phyloP scores from a whole-genome alignment of 208 protist genomes.

The Trypanosoma scelopori region DNA sequence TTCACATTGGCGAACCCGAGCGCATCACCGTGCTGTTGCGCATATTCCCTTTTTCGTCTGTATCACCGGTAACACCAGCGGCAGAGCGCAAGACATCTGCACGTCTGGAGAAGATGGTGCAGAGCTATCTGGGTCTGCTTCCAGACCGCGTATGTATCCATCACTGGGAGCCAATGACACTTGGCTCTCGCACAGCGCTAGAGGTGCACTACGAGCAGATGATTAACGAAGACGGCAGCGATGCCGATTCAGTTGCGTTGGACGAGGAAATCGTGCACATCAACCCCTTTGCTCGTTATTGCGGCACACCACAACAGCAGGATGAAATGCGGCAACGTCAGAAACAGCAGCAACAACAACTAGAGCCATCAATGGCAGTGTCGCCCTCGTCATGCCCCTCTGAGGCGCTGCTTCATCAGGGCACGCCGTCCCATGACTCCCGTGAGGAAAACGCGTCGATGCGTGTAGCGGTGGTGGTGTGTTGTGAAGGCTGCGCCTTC shows the following conservation, averaged over 20 bases:
- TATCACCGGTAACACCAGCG: constrained; percentile 10
- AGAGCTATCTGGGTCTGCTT: constrained; percentile 49
- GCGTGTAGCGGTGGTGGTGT: constrained; percentile 65
- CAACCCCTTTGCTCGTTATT: constrained; percentile 60
- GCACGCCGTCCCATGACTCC: constrained; percentile 23
- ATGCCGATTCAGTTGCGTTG: constrained; percentile 25
- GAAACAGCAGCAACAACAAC: constrained; percentile 9
- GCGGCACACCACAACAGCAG: background rate
- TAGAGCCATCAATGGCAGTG: background rate
- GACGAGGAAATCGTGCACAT: constrained; percentile 69
- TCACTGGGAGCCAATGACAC: constrained; percentile 45
- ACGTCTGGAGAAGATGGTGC: constrained; percentile 59
- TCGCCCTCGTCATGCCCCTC: background rate
- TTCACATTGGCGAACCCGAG: constrained; percentile 33
- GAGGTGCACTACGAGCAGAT: constrained; percentile 52
- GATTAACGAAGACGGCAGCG: constrained; percentile 15
- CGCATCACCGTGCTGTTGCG: constrained; percentile 22
- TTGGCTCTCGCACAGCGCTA: constrained; percentile 54
- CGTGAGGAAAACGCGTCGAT: constrained; percentile 37
- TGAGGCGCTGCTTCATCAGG: background rate
- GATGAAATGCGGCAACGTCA: background rate
- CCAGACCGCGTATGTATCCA: constrained; percentile 47
- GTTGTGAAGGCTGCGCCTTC: constrained; percentile 60
- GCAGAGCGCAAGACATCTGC: constrained; percentile 25
- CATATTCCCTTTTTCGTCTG: constrained; percentile 23